Evolutionary conservation across 495 filamentous ascomycete genomes (phyloP), one percentile per base, ranked within the genome.

Genomic region (Neurospora sp.): DNA sequence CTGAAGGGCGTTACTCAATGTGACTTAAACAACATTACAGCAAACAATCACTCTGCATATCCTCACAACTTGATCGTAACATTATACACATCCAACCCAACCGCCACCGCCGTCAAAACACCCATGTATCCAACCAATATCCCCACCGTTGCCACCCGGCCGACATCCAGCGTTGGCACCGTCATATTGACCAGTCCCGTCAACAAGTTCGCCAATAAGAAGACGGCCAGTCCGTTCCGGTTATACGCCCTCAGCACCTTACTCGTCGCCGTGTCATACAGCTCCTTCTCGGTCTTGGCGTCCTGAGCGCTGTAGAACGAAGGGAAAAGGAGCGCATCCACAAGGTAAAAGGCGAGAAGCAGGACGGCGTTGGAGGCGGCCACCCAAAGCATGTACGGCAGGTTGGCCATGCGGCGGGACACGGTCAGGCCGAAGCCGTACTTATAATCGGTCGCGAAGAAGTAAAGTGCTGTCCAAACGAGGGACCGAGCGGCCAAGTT

Each of bases 331-430:
- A 92, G 53, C 18, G 85, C 88, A 79, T 98, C 95, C 16, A 94
- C 86, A 40, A 89, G 76, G 78, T 90, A 93, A 79, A 94, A 98
- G 5, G 90, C 83, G 5, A 92, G 84, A 20, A 99, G 81, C 79
- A 97, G 93, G 8, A 82, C 84, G 71, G 87, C 91, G 80, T 98
- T 99, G 85, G 94, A 98, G 7, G 93, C 90, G 14, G 89, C 84
- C 18, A 96, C 91, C 95, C 95, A 99, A 69, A 97, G 83, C 40
- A 98, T 83, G 78, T 99, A 99, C 0, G 96, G 94, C 70, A 97
- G 88, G 78, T 98, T 98, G 10, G 96, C 96, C 20, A 99, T 82
- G 12, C 96, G 89, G 39, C 96, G 90, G 5, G 96, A 98, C 7
- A 98, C 93, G 3, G 83, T 84, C 27, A 97, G 84, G 5, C 88